These are phyloP conservation scores for Xylaria palmicola DNA, from an alignment of 495 filamentous ascomycete genomes.

Conservation along the genomic window DNA sequence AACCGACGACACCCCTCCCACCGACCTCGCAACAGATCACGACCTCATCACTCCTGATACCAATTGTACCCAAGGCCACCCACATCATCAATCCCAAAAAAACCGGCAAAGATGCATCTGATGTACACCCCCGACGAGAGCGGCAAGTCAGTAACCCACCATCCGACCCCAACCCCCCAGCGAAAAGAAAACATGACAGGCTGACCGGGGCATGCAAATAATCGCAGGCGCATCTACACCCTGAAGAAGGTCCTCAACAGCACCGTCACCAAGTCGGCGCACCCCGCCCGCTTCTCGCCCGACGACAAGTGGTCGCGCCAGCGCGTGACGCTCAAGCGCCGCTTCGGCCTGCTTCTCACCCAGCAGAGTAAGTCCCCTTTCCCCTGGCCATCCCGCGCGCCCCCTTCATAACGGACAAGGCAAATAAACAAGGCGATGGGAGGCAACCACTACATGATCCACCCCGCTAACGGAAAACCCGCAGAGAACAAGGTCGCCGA, in stretches of 20 bases:
- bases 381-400: too few relatives aligned
- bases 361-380: slow-evolving; percentile 65
- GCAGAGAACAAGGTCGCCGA: slow-evolving; percentile 35
- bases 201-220: neutral
- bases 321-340: slow-evolving; percentile 87
- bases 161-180: neutral
- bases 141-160: slow-evolving; percentile 53
- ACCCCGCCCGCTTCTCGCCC: slow-evolving; percentile 94
- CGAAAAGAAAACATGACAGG: neutral
- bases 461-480: slow-evolving; percentile 9
- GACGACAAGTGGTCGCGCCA: slow-evolving; percentile 98
- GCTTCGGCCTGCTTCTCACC: slow-evolving; percentile 81
- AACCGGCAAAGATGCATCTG: slow-evolving; percentile 61
- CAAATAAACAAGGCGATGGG: too few relatives aligned
- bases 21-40: neutral
- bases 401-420: too few relatives aligned
- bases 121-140: slow-evolving; percentile 79
- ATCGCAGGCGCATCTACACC: slow-evolving; percentile 68
- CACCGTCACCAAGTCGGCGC: slow-evolving; percentile 89
- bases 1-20: neutral
- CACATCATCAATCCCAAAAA: neutral
- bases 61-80: neutral
- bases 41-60: neutral
- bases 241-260: slow-evolving; percentile 76
- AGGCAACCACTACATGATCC: too few relatives aligned